Conservation (phyloP, 345 rosid species). For the Syzygium grande region DNA sequence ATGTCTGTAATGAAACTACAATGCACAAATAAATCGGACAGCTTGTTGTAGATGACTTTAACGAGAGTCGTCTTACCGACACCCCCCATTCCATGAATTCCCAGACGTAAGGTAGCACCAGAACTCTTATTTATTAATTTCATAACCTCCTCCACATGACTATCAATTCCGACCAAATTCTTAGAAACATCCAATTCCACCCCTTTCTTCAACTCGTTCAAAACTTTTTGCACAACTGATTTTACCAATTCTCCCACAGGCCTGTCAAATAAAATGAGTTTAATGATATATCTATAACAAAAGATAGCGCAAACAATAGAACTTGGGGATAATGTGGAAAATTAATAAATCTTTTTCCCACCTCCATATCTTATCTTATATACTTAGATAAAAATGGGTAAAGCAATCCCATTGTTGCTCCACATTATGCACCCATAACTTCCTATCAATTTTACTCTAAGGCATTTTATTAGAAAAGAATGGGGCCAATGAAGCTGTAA, state of each 20-base stretch:
- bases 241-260: fast-evolving
- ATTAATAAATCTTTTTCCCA: neutral
- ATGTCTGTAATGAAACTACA: neutral
- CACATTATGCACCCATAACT: neutral
- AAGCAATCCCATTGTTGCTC: neutral
- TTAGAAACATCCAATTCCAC: neutral
- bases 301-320: neutral
- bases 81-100: too few relatives aligned
- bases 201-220: neutral
- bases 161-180: neutral
- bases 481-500: neutral
- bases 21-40: neutral
- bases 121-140: neutral
- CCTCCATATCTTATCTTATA: neutral
- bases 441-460: neutral
- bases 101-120: neutral
- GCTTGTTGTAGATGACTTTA: neutral
- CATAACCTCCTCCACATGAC: neutral
- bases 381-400: neutral
- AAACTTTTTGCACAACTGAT: neutral
- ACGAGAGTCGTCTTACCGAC: neutral
- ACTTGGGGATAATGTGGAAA: neutral
- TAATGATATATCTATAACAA: neutral
- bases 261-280: neutral
- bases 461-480: neutral